Evolutionary conservation across 495 filamentous ascomycete genomes (phyloP), one percentile per base, ranked within the genome.

Genomic region (Penicillium goetzii): DNA sequence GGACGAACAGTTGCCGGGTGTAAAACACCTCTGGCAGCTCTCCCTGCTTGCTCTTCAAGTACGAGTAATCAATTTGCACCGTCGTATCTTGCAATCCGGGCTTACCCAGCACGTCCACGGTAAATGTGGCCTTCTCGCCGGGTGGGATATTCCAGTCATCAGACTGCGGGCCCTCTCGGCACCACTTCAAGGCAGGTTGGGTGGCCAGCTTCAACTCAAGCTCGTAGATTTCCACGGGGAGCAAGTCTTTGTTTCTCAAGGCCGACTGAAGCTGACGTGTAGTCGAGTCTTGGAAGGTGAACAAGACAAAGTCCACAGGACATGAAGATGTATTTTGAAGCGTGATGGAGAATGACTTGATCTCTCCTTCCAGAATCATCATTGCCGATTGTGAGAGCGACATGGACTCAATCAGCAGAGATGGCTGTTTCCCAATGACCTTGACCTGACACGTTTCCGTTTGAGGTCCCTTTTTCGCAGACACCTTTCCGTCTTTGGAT

Each of bases 351-450:
- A 98, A 97, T 1, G 79, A 78, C 65, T 86, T 87, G 17, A 83
- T 83, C 74, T 98, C 93, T 15, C 93, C 93, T 76, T 97, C 93
- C 15, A 97, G 81, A 58, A 97, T 82, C 92, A 96, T 97, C 52
- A 96, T 79, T 33, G 94, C 92, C 17, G 90, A 90, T 70, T 97
- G 93, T 0, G 90, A 87, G 10, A 96, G 83, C 26, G 90, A 90
- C 40, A 88, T 87, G 5, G 88, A 89, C 61, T 90, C 88, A 14
- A 97, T 81, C 1, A 88, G 76, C 11, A 97, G 76, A 5, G 90
- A 77, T 2, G 95, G 95, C 71, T 97, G 93, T 50, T 84, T 79
- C 7, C 84, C 80, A 54, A 97, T 91, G 43, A 96, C 91, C 30
- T 83, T 91, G 49, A 93, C 78, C 26, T 79, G 72, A 34, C 78